phyloP scores from a whole-genome alignment of 2,329 filamentous ascomycete species.

The Talaromyces sp. region DNA sequence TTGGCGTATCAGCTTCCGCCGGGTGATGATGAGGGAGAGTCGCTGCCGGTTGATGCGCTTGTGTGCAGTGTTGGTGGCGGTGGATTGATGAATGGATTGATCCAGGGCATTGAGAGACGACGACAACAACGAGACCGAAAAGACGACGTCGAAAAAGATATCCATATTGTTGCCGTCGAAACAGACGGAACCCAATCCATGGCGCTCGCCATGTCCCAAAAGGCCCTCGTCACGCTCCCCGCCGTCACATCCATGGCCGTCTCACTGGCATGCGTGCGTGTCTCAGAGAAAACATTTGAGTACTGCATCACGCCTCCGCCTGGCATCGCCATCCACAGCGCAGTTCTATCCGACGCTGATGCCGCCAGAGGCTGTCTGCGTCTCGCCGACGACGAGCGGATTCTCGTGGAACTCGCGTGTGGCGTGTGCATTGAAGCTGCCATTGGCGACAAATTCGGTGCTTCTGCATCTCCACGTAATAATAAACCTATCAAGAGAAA shows the following conservation, averaged over 20 bases:
- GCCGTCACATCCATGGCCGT: constrained; percentile 71
- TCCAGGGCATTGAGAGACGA: constrained; percentile 58
- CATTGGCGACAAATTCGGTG: constrained; percentile 26
- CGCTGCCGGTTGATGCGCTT: constrained; percentile 57
- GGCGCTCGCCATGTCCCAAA: constrained; percentile 49
- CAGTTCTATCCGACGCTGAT: constrained; percentile 67
- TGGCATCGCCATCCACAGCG: constrained; percentile 49
- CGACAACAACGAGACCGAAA: constrained; percentile 11
- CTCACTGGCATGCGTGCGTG: constrained; percentile 66
- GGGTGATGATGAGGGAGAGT: constrained; percentile 24
- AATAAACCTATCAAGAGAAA: constrained; percentile 2
- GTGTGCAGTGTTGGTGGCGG: constrained; percentile 78
- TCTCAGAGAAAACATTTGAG: constrained; percentile 62
- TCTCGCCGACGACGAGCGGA: constrained; percentile 73
- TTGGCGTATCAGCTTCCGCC: constrained; percentile 35
- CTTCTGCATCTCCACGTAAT: background rate
- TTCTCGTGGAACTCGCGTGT: constrained; percentile 79
- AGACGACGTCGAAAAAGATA: constrained; percentile 19
- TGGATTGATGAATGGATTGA: constrained; percentile 70
- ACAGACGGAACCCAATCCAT: constrained; percentile 69
- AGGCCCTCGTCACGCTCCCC: constrained; percentile 57
- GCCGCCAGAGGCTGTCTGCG: constrained; percentile 71
- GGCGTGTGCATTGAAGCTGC: constrained; percentile 65
- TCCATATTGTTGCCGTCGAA: constrained; percentile 65
- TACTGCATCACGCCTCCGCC: constrained; percentile 48